phyloP scores from a whole-genome alignment of 1,284 basidiomycete genomes.

The Cerioporus squamosus region DNA sequence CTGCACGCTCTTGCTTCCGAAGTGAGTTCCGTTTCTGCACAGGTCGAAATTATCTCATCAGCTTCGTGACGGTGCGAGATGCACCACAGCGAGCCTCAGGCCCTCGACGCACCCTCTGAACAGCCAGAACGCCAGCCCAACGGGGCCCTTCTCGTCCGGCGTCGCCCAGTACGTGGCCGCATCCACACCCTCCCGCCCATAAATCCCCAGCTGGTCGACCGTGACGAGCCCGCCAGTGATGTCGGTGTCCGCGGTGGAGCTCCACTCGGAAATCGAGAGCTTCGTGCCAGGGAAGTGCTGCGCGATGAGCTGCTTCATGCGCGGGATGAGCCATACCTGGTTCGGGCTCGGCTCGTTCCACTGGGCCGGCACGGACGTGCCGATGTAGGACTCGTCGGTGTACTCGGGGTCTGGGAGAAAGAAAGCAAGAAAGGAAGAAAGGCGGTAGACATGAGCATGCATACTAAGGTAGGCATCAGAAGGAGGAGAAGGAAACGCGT shows the following conservation, averaged over 20 bases:
- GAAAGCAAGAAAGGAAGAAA: too few relatives aligned
- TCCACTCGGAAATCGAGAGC: conserved; percentile 54
- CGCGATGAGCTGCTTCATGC: conserved; percentile 50
- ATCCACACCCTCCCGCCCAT: conserved; percentile 50
- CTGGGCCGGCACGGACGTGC: conserved; percentile 42
- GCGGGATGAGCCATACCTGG: conserved; percentile 47
- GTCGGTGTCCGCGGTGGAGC: conserved; percentile 46
- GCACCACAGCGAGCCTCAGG: neutral
- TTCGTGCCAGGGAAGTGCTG: conserved; percentile 54
- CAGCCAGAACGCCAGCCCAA: conserved; percentile 56
- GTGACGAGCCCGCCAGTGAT: conserved; percentile 54
- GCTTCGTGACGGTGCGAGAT: too few relatives aligned
- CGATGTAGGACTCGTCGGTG: conserved; percentile 56
- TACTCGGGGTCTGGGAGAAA: conserved; percentile 41
- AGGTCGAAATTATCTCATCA: neutral
- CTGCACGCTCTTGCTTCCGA: conserved; percentile 46
- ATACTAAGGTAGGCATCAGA: neutral
- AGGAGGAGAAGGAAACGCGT: neutral
- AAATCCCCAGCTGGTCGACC: conserved; percentile 51
- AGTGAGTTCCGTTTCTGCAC: conserved; percentile 46
- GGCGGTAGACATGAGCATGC: neutral
- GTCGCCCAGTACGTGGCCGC: conserved; percentile 54
- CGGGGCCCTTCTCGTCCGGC: conserved; percentile 45
- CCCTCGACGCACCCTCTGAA: conserved; percentile 47
- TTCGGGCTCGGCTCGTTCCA: conserved; percentile 47